Evolutionary conservation across 2,329 filamentous ascomycete genomes (phyloP).

Genomic region (Penicillium sp.): DNA sequence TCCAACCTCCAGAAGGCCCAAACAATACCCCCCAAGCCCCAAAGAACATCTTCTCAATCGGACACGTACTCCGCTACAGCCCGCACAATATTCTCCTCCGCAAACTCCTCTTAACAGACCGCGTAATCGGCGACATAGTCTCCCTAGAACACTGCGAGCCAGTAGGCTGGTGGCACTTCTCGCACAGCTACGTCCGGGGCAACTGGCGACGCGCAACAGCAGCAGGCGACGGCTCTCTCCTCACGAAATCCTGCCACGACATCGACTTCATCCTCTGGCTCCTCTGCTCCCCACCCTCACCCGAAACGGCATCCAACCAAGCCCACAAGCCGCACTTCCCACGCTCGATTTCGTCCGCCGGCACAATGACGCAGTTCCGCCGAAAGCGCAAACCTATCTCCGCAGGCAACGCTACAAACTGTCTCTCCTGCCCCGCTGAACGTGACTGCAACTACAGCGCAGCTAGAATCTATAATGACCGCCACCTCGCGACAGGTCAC

Average conservation of each 20-base stretch:
- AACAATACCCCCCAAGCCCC: conserved; percentile 15
- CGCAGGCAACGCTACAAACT: conserved; percentile 76
- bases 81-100: conserved; percentile 83
- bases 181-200: conserved; percentile 78
- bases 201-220: conserved; percentile 80
- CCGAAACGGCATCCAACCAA: conserved; percentile 19
- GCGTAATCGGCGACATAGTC: conserved; percentile 71
- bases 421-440: conserved; percentile 68
- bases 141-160: conserved; percentile 88
- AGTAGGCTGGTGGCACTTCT: conserved; percentile 92
- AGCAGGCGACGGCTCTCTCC: conserved; percentile 64
- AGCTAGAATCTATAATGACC: conserved; percentile 68
- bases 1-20: conserved; percentile 20
- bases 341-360: conserved; percentile 63
- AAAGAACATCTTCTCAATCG: conserved; percentile 68
- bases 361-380: conserved; percentile 69
- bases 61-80: conserved; percentile 86
- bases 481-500: conserved; percentile 58
- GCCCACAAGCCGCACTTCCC: conserved; percentile 58
- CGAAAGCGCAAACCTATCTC: conserved; percentile 63
- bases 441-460: conserved; percentile 74
- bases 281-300: conserved; percentile 60
- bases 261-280: conserved; percentile 90
- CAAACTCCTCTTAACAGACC: conserved; percentile 64
- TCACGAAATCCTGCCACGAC: conserved; percentile 95